Base-by-base conservation (phyloP, 1,284 basidiomycete genomes). In the Bondarzewia mesenterica region DNA sequence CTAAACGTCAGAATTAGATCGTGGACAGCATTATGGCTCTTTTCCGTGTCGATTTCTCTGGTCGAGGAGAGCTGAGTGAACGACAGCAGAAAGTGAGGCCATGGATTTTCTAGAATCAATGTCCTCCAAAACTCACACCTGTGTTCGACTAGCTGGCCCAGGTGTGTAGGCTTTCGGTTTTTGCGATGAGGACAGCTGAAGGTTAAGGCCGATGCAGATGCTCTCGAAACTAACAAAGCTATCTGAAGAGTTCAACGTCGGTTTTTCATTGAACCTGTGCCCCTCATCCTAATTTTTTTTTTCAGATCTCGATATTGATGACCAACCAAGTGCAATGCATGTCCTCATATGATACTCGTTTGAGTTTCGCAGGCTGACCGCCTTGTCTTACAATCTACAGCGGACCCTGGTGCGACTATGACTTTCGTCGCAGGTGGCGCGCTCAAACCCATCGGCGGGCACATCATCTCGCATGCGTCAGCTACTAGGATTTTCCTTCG, bases 1-100 rank as follows among this genome's bases (percentile, higher is more conserved):
- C 18, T 12, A 27, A 18, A 44, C 42, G 12, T 29, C 45, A 53
- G 22, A 47, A 22, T n/a, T n/a, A 92, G 88, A 89, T 96, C 53
- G 81, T 92, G 23, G 90, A 97, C 63, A 93, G 89, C 55, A 93
- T 96, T 56, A 94, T 97, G 89, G 93, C 93, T 25, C 74, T 95
- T 7, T 96, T 96, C 67, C 82, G 93, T 10, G 89, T 92, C 16
- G 93, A 96, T 65, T 96, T 76, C 63, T 90, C 89, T 5, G 93
- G 93, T 8, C 73, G 93, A 68, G 93, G 93, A 25, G 93, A 96
- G 64, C 68, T 96, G 21, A 91, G 89, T 50, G 93, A 95, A 69
- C 74, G 93, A 42, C 93, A 95, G 60, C 92, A 94, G 63, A 90
- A 93, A 73, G 89, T 82, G 54, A 50, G 61, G n/a, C n/a, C n/a